Evolutionary conservation across 257 asterid genomes (phyloP), one percentile per base, ranked within the genome.

Genomic region (Solanum arcanum): DNA sequence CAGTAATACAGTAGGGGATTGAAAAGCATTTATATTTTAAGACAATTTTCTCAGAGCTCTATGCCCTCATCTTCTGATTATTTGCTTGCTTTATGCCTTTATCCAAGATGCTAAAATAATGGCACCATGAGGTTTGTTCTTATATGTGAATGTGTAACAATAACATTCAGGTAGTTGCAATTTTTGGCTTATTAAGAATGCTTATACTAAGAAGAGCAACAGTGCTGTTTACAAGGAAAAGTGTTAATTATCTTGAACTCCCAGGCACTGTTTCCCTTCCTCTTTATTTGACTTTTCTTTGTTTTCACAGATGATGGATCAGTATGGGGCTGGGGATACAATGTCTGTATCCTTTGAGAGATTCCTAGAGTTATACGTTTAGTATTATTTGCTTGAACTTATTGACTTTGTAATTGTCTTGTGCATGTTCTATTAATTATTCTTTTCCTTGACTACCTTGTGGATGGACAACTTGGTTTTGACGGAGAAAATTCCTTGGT

Each of bases 251-350:
- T 80, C 68, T 25, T 29, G 47, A 83, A 23, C 39, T 37, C 21
- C 46, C 56, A 46, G 37, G 42, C 81, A 64, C 81, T 20, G 12
- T 80, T 80, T 80, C 15, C 83, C 81, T 86, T 81, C 20, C 70
- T 46, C 12, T 31, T 42, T n/a, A 15, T 18, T 66, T 83, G 75
- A 33, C 42, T 20, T 88, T 87, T 86, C 82, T 88, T 72, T 88
- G 70, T 90, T 70, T 84, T 91, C 83, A 90, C 98, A 96, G 98
- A 95, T 93, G 98, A 95, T 92, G 99, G 99, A 91, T 92, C 96
- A 37, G 88, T 96, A 37, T 95, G 98, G 98, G 98, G 95, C 66
- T 95, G 99, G 99, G 98, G 99, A 85, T 93, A 94, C 87, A 96
- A 94, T 86, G 78, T 86, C 46, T 96, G 98, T 96, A 96, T 96